Conservation (phyloP, 2,329 filamentous ascomycete species). For the Davidsoniella virescens region DNA sequence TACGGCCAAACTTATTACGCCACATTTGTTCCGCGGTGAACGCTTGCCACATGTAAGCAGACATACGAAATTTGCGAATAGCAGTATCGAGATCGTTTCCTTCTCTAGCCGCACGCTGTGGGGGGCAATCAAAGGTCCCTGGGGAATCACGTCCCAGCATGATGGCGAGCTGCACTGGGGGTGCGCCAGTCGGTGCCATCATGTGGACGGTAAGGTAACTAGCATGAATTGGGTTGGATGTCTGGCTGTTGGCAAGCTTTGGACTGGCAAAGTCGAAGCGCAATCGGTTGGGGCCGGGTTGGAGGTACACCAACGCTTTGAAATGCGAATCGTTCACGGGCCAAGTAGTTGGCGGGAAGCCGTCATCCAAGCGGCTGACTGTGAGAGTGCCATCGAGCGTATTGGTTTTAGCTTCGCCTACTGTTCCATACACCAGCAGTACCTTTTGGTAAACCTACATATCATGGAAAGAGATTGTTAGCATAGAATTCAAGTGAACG, state of each 20-base stretch:
- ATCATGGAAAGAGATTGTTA: too few species aligned
- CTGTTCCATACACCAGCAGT: slow-evolving; percentile 62
- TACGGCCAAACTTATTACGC: slow-evolving; percentile 69
- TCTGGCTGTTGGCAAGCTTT: slow-evolving; percentile 55
- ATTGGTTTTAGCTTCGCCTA: slow-evolving; percentile 48
- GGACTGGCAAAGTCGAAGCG: slow-evolving; percentile 78
- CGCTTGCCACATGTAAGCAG: slow-evolving; percentile 90
- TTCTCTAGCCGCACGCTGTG: slow-evolving; percentile 58
- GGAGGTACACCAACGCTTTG: slow-evolving; percentile 80
- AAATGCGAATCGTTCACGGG: slow-evolving; percentile 81
- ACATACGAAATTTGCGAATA: slow-evolving; percentile 82
- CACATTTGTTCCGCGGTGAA: slow-evolving; percentile 96
- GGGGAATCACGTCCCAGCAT: slow-evolving; percentile 78
- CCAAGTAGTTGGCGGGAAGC: slow-evolving; percentile 70
- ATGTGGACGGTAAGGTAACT: slow-evolving; percentile 75
- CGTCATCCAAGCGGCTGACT: slow-evolving; percentile 68
- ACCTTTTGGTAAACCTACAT: slow-evolving; percentile 78
- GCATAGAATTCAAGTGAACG: too few species aligned
- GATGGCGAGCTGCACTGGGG: slow-evolving; percentile 79
- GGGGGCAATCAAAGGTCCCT: slow-evolving; percentile 67
- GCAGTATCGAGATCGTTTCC: slow-evolving; percentile 70
- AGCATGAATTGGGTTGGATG: slow-evolving; percentile 54
- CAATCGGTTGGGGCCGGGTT: slow-evolving; percentile 75
- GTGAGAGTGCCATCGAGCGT: slow-evolving; percentile 64
- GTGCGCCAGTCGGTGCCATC: slow-evolving; percentile 59